Evolutionary conservation across 108 stramenopile species (phyloP).

Genomic region (Fistulifera solaris): DNA sequence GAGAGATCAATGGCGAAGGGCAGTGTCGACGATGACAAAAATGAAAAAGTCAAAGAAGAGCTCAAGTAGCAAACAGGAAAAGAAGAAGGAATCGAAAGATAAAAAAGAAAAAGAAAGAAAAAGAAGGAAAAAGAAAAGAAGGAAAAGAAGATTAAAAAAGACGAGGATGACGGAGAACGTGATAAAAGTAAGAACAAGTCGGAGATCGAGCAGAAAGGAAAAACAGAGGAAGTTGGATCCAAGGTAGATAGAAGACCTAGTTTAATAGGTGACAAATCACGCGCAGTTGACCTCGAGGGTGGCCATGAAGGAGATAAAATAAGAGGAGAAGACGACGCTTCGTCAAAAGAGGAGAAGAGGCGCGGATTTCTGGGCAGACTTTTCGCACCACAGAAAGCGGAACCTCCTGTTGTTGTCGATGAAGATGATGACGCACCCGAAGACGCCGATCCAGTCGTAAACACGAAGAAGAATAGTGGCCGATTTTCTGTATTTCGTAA

Average conservation of each 20-base stretch:
- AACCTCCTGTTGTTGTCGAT: too few relatives aligned
- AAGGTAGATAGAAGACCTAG: neutral
- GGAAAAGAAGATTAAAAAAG: conserved; percentile 1
- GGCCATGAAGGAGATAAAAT: neutral
- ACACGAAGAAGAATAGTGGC: too few relatives aligned
- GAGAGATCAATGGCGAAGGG: too few relatives aligned
- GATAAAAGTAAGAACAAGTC: conserved; percentile 2
- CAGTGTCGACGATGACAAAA: too few relatives aligned
- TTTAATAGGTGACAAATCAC: neutral
- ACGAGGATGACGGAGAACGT: conserved; percentile 5
- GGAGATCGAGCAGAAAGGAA: neutral
- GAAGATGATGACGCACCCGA: too few relatives aligned
- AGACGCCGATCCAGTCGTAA: too few relatives aligned
- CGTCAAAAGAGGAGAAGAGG: neutral
- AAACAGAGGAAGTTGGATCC: neutral
- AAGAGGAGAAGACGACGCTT: neutral
- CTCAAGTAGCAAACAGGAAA: too few relatives aligned
- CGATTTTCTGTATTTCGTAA: too few relatives aligned
- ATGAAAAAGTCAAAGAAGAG: too few relatives aligned
- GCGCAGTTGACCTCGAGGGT: neutral
- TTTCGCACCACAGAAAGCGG: too few relatives aligned
- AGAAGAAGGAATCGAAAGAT: neutral
- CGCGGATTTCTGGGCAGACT: neutral
- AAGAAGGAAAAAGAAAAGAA: neutral
- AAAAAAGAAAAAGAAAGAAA: neutral